phyloP scores from a whole-genome alignment of 2,329 filamentous ascomycete species.

The Colletotrichum truncatum region DNA sequence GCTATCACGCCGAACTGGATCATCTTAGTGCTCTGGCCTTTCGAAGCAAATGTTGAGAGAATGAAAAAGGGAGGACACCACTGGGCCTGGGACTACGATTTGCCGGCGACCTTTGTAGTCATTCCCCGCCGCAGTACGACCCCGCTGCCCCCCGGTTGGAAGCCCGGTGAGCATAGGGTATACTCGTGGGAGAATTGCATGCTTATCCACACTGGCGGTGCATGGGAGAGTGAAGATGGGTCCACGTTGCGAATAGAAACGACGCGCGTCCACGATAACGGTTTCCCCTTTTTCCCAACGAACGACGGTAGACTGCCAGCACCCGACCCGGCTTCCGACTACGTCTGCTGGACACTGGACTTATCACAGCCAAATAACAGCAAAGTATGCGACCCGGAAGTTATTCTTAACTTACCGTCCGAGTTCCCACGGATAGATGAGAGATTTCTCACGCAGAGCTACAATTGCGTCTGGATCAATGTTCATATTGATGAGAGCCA shows the following conservation, averaged over 20 bases:
- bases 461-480: conserved; percentile 46
- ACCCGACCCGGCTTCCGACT: conserved; percentile 48
- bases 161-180: conserved; percentile 32
- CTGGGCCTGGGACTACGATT: conserved; percentile 44
- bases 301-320: conserved; percentile 32
- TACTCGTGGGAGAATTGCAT: conserved; percentile 32
- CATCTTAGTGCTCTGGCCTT: conserved; percentile 45
- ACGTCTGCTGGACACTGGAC: conserved; percentile 51
- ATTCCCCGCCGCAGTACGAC: conserved; percentile 9
- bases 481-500: conserved; percentile 41
- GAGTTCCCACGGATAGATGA: conserved; percentile 57
- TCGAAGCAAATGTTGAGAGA: conserved; percentile 43
- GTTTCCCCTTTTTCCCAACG: conserved; percentile 36
- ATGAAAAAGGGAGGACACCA: conserved; percentile 47
- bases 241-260: conserved; percentile 8
- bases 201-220: conserved; percentile 25
- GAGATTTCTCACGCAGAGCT: conserved; percentile 47
- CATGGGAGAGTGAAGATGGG: conserved; percentile 32
- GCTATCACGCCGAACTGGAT: conserved; percentile 48
- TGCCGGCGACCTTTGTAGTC: conserved; percentile 11
- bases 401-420: conserved; percentile 46
- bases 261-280: conserved; percentile 37
- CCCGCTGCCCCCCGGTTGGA: conserved; percentile 33
- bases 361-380: conserved; percentile 36
- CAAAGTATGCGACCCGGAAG: conserved; percentile 38